Evolutionary conservation across 257 asterid genomes (phyloP), one percentile per base, ranked within the genome.

Genomic region (Solanum chmielewskii): DNA sequence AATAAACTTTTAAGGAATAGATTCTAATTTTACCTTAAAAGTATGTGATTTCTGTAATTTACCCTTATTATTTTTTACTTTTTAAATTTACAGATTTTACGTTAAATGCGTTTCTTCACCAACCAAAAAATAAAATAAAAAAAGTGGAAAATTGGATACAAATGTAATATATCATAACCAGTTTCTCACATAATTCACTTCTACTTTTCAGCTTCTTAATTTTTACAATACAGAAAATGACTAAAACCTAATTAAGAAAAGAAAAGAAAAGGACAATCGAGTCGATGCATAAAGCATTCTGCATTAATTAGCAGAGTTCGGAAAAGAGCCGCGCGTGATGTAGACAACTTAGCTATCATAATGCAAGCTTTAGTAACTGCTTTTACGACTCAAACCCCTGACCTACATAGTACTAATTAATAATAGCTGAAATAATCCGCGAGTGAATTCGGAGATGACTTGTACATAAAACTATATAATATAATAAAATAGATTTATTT

Each of bases 181-280:
- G 69, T 68, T 91, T 87, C 93, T 94, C 94, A 56, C 94, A 87
- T 92, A 91, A 91, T 90, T 90, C 93, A 89, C 93, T 92, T 85
- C 44, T 41, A 71, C 60, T 70, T 82, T 87, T 87, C 89, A 83
- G 87, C 87, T 27, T 56, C 69, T 74, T 71, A 74, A 39, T 74
- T 64, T 76, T 76, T 42, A 76, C 60, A n/a, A 42, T 76, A 76
- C 37, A 76, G 14, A 76, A 42, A 76, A n/a, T 12, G 21, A 76
- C 37, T 76, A 76, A 76, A 42, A n/a, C 21, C 47, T 39, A 20
- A 29, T 14, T 69, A 3, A 14, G 21, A 59, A 59, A 59, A 29
- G 7, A 10, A 69, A 69, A 68, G 11, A 68, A 29, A 29, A 69
- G 23, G 21, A 29, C 0, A 7, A 23, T 29, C 76, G 23, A 7